Conservation (phyloP, 1,284 basidiomycete genomes). For the Lentinula novae-zelandiae region DNA sequence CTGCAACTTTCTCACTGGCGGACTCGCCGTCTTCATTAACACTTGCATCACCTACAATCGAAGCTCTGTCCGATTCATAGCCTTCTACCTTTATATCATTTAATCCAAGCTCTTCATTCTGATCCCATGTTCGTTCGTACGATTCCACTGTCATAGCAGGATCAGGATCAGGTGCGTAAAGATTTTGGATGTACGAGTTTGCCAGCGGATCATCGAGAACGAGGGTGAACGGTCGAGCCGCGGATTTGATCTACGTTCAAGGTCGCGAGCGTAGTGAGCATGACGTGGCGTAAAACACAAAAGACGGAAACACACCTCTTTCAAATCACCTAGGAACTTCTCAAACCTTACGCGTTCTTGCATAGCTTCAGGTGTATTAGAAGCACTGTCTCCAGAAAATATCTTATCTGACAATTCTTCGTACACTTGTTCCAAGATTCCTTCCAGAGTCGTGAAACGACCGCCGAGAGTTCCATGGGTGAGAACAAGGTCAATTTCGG, state of each 20-base stretch:
- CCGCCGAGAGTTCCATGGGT: constrained; percentile 95
- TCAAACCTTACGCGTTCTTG: constrained; percentile 61
- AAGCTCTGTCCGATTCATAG: constrained; percentile 50
- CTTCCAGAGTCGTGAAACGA: constrained; percentile 98
- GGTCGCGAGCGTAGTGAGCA: constrained; percentile 1
- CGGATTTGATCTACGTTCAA: constrained; percentile 64
- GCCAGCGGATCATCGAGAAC: constrained; percentile 95
- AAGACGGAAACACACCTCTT: constrained; percentile 48
- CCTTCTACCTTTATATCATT: constrained; percentile 96
- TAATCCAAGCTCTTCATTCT: constrained; percentile 94
- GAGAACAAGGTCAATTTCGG: constrained; percentile 93
- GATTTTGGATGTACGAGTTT: constrained; percentile 95
- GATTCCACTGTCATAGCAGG: constrained; percentile 84
- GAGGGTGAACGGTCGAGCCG: constrained; percentile 79
- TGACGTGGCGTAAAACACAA: not conserved
- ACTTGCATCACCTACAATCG: constrained; percentile 11
- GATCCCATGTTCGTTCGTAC: constrained; percentile 85
- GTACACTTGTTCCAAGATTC: constrained; percentile 91
- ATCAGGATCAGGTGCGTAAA: constrained; percentile 91
- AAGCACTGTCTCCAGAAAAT: constrained; percentile 74
- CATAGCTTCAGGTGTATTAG: constrained; percentile 17
- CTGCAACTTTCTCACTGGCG: not conserved
- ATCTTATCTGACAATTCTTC: constrained; percentile 93
- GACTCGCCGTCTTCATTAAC: not conserved
- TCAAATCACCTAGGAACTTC: constrained; percentile 77